Evolutionary conservation across 345 rosid species (phyloP), one percentile per base, ranked within the genome.

Genomic region (Citrus sp.): DNA sequence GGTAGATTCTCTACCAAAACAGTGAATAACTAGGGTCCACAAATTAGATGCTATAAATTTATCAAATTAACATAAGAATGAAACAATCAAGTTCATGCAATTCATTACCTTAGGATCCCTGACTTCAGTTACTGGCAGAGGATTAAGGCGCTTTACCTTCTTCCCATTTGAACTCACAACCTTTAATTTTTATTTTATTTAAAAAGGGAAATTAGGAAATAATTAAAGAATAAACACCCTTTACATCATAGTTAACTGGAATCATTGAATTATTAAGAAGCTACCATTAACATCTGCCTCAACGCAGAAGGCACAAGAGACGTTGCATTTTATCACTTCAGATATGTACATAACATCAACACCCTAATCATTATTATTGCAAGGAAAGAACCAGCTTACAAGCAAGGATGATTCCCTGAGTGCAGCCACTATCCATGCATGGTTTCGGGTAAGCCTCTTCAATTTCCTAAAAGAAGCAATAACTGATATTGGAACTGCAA

Each of bases 1-100:
- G 99, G 99, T 82, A 95, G 86, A 79, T 95, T 95, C 86, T 95
- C 99, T 76, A 91, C 95, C 90, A 95, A 83, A 82, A 93, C 99
- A 83, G 97, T 91, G 85, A 77, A 88, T 59, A 87, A 82, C 99
- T 95, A 83, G 72, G 80, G 87, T 78, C 84, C 87, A 84, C 54
- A 87, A 73, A 82, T 85, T 81, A 85, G 86, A 63, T 72, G 77
- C 69, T 59, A 59, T 54, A 74, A 68, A 21, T 66, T 37, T 49
- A 18, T 21, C 1, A 14, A 65, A 63, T 56, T 30, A 74, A 85
- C n/a, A 68, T 34, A 27, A 27, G 51, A 32, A 70, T 18, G 32
- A 70, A 67, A 80, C 25, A 64, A 30, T 70, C 9, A 56, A 77
- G 75, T 74, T 75, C 69, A 64, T 75, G 64, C 51, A 73, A 54